Percentiles rank a stretch among this genome's conserved stretches.
These are phyloP conservation scores for Diospyros lotus DNA, from an alignment of 148 eudicot genomes.

Conservation along the genomic window DNA sequence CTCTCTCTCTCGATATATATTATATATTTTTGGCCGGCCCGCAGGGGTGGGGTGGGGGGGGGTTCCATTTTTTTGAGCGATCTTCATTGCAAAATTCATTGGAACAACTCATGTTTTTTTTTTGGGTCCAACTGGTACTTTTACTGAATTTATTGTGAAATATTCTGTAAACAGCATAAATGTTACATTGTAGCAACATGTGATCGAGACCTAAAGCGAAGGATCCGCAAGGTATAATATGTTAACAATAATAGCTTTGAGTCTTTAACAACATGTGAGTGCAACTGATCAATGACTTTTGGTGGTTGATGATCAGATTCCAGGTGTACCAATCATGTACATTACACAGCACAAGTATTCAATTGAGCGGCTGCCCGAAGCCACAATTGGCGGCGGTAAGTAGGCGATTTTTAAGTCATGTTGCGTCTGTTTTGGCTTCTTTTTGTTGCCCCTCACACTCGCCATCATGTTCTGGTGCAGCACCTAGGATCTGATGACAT, in stretches of 20 bases:
- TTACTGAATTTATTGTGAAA: constrained; percentile 7
- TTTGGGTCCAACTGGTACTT: background rate
- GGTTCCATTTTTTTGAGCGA: no score
- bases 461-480: constrained; percentile 33
- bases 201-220: constrained; percentile 94
- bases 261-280: no score
- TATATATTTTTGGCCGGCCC: no score
- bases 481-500: constrained; percentile 57
- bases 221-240: constrained; percentile 79
- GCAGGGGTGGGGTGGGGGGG: no score
- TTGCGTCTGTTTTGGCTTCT: background rate
- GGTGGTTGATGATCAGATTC: constrained; percentile 41
- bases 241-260: background rate
- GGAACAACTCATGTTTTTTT: background rate
- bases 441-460: background rate
- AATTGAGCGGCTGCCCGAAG: constrained; percentile 96
- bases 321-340: constrained; percentile 99
- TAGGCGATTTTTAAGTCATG: background rate
- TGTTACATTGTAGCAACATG: constrained; percentile 98
- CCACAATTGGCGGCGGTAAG: constrained; percentile 96
- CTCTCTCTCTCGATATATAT: no score
- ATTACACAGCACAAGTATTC: constrained; percentile 86
- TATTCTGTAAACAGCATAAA: constrained; percentile 60
- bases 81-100: no score
- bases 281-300: no score